Conservation (phyloP, 805 yeast species). For the Zygosaccharomyces bisporus region DNA sequence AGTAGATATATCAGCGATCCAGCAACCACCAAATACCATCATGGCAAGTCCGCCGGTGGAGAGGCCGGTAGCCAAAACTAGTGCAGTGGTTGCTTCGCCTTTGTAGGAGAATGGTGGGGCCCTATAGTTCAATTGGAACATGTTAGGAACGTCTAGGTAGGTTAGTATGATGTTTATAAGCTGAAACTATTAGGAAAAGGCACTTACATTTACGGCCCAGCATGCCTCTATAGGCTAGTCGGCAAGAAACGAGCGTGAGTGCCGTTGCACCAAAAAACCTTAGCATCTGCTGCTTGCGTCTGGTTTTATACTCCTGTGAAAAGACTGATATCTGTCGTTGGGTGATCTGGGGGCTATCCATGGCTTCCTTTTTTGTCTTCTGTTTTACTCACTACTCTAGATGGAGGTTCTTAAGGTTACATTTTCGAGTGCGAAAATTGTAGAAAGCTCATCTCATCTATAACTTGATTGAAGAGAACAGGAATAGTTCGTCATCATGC, state of each 20-base stretch:
- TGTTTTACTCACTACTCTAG: neutral
- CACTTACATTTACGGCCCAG: constrained; percentile 56
- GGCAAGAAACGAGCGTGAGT: constrained; percentile 64
- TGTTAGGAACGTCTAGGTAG: constrained; percentile 52
- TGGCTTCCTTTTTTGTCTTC: neutral
- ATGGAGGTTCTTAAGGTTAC: neutral
- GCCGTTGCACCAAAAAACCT: constrained; percentile 70
- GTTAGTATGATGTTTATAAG: constrained; percentile 6
- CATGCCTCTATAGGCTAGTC: constrained; percentile 73
- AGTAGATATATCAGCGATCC: constrained; percentile 71
- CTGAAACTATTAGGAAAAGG: neutral
- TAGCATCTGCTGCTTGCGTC: constrained; percentile 70
- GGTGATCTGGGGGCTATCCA: neutral
- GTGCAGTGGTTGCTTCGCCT: constrained; percentile 81
- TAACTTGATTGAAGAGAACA: neutral
- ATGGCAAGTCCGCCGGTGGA: constrained; percentile 71
- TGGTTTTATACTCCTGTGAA: constrained; percentile 45
- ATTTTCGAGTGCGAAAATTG: neutral
- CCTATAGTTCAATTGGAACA: constrained; percentile 79
- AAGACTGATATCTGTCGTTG: constrained; percentile 15
- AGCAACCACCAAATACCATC: constrained; percentile 69
- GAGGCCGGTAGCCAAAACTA: constrained; percentile 71
- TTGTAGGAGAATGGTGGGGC: constrained; percentile 82
- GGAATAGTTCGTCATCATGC: constrained; percentile 36
- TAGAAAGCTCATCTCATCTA: neutral